A percentile compares a stretch with the other conserved stretches of the same genome.
Evolutionary conservation across 1,139 yeast genomes (phyloP).

Genomic region (Nakaseomyces nivariensis): DNA sequence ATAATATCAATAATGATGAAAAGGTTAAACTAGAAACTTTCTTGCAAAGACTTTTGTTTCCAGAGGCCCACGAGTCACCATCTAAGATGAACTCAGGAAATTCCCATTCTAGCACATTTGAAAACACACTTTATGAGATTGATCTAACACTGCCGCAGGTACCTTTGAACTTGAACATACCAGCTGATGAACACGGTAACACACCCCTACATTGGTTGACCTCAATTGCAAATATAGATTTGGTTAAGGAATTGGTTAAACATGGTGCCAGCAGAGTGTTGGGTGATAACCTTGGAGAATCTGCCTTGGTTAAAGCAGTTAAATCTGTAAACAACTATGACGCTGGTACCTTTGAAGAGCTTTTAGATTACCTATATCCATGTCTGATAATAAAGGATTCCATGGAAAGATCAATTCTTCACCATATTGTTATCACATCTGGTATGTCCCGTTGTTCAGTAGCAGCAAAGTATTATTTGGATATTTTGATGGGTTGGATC

Average conservation of each 20-base stretch:
- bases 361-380: slow-evolving; percentile 67
- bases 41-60: slow-evolving; percentile 25
- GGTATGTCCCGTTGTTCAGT: slow-evolving; percentile 61
- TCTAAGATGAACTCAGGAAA: background rate
- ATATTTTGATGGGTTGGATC: slow-evolving; percentile 72
- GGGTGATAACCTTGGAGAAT: slow-evolving; percentile 80
- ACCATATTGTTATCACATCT: slow-evolving; percentile 77
- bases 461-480: slow-evolving; percentile 67
- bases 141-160: slow-evolving; percentile 20
- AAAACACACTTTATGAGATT: slow-evolving; percentile 17
- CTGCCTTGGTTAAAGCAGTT: slow-evolving; percentile 81
- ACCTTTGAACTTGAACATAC: slow-evolving; percentile 57
- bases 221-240: slow-evolving; percentile 67
- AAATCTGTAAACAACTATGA: slow-evolving; percentile 83
- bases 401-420: slow-evolving; percentile 76
- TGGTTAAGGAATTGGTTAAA: slow-evolving; percentile 63
- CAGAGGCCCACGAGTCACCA: slow-evolving; percentile 14
- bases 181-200: slow-evolving; percentile 89
- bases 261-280: slow-evolving; percentile 56
- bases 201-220: slow-evolving; percentile 96
- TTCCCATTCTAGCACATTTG: slow-evolving; percentile 7
- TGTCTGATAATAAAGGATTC: slow-evolving; percentile 67
- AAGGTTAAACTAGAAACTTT: slow-evolving; percentile 26
- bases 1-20: slow-evolving; percentile 13
- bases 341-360: slow-evolving; percentile 57